Evolutionary conservation across 495 filamentous ascomycete genomes (phyloP), one percentile per base, ranked within the genome.

Genomic region (Aspergillus wentii): DNA sequence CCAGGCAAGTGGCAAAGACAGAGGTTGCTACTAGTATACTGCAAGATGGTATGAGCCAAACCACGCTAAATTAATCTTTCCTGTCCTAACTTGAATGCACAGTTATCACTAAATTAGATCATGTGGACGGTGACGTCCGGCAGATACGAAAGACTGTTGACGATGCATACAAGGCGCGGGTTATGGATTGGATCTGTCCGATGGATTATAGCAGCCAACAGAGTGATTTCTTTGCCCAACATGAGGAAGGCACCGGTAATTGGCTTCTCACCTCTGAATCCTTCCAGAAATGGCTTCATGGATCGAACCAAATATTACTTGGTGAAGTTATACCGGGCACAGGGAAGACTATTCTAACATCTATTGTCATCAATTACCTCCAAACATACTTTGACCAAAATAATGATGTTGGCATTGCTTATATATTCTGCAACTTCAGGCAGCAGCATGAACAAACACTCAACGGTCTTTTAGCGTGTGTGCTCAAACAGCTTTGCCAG

Each of bases 201-300:
- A 28, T 31, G 8, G 31, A 38, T n/a, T 39, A 48, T 28, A 27
- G 16, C 15, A 20, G n/a, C n/a, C 30, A 48, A 11, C 49, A 48
- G 23, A 30, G 19, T 20, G 41, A 45, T 14, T 30, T 33, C 9
- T 30, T 48, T 16, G 20, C 17, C 4, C n/a, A 15, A 20, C 46
- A 56, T 14, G 54, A 68, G 11, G 28, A 52, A 23, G 64, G 54
- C 7, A 68, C 67, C 0, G 62, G 69, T 0, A 26, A 54, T 41
- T 76, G 66, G 69, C 44, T 76, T 9, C 49, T 73, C 3, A 36
- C 64, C 4, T 61, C 58, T 3, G n/a, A 38, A 0, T 41, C 59
- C 7, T 76, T 62, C 35, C 35, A 42, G 16, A 11, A n/a, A 3
- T 73, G 69, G 68, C 1, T 66, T 1, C 18, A 36, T 1, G 36